Base-by-base conservation (phyloP, 176 grass and related monocot genomes). In the Aegilops umbellulata region DNA sequence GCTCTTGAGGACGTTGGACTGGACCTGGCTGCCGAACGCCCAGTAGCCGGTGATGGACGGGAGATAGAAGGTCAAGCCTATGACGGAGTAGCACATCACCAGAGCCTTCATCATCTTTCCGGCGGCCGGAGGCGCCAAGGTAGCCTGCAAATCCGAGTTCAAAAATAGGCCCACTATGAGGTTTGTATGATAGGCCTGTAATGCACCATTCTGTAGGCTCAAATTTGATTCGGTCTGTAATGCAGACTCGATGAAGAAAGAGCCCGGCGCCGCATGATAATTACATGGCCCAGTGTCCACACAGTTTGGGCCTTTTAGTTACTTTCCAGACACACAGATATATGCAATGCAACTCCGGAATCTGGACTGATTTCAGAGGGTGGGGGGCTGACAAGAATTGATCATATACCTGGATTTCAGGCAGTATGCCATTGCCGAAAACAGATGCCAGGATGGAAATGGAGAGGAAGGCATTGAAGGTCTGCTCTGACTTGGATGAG, bases 91-190 rank as follows among this genome's bases (percentile, higher is more conserved):
- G 68, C 96, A 98, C 78, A 98, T 69, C 6, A 76, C 87, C 20
- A 98, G 88, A 19, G 87, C 96, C 90, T 98, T 98, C n/a, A 89
- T 84, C 96, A 98, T 98, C 88, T 98, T 98, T 41, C 96, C 96
- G 4, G 92, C 86, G 6, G 93, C 96, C 41, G 96, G 96, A 35
- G 96, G 93, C 74, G 93, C 96, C 93, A 98, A 80, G 10, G 96
- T 98, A 1, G 96, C 96, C 96, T 98, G 87, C 64, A 88, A 79
- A 65, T 51, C 68, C 19, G 1, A 86, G 66, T 83, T 90, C 30
- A 79, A 78, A 79, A 82, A 78, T 8, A 12, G 5, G 39, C 38
- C 5, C 19, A 38, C 9, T 66, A 17, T 13, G 3, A 66, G 36
- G 20, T 20, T 6, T 29, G 14, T 77, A 67, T 8, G 17, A 65